Evolutionary conservation across 2,329 filamentous ascomycete genomes (phyloP).

Genomic region (Diplocarpon mali): DNA sequence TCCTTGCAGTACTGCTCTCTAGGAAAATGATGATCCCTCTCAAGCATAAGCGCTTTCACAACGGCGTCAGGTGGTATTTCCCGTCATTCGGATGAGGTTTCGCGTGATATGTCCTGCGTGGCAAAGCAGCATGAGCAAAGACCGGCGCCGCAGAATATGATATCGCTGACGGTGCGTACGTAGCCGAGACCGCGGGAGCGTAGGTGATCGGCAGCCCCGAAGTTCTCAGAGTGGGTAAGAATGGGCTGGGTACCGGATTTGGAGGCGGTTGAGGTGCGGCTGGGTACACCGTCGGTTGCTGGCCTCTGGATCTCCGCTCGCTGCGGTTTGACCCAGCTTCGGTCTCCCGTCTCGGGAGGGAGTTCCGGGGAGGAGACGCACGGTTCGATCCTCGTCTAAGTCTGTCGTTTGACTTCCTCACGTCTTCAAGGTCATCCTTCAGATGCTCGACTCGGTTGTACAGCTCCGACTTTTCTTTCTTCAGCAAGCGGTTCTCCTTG

Average conservation of each 20-base stretch:
- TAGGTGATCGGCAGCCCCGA: slow-evolving; percentile 3
- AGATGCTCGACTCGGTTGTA: slow-evolving; percentile 7
- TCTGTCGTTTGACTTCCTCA: slow-evolving; percentile 6
- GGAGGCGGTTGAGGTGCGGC: slow-evolving; percentile 11
- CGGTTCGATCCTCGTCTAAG: slow-evolving; percentile 1
- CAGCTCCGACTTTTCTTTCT: slow-evolving; percentile 13
- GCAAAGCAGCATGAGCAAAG: slow-evolving; percentile 1
- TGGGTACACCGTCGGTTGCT: slow-evolving; percentile 6
- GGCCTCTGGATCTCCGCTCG: slow-evolving; percentile 2
- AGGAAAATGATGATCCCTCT: too few species aligned
- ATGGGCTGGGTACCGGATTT: slow-evolving; percentile 17
- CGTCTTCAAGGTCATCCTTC: slow-evolving; percentile 3
- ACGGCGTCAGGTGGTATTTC: slow-evolving; percentile 18
- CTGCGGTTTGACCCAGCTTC: slow-evolving; percentile 2
- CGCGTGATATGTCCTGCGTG: background rate
- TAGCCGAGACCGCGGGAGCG: slow-evolving; percentile 2
- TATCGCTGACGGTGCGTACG: slow-evolving; percentile 7
- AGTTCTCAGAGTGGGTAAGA: slow-evolving; percentile 10
- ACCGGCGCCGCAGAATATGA: slow-evolving; percentile 5
- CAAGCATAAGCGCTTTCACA: slow-evolving; percentile 3
- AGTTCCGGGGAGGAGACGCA: background rate
- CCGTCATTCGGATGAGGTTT: slow-evolving; percentile 16
- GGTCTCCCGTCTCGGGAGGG: slow-evolving; percentile 1
- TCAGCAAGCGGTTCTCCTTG: slow-evolving; percentile 16
- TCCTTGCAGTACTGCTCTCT: too few species aligned